Conservation (phyloP, 768 basidiomycete genomes). For the Boletales sp. region DNA sequence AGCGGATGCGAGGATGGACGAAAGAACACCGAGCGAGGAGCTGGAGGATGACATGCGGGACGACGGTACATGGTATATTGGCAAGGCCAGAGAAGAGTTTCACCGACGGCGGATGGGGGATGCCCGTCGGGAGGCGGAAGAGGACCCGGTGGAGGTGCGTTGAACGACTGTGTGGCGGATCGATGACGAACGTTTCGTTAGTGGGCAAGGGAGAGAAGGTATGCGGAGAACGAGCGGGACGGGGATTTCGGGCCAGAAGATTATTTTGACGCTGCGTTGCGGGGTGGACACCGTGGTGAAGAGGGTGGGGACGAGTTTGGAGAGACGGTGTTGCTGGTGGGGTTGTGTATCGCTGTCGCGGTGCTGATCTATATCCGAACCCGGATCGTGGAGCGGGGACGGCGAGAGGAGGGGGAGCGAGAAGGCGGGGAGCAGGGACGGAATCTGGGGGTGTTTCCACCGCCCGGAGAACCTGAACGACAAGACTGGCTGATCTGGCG, state of each 20-base stretch:
- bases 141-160: slow-evolving; percentile 69
- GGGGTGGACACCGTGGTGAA: slow-evolving; percentile 58
- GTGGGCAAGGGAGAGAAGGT: slow-evolving; percentile 78
- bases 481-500: slow-evolving; percentile 63
- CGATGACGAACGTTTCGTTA: slow-evolving; percentile 34
- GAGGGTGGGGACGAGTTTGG: slow-evolving; percentile 66
- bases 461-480: slow-evolving; percentile 59
- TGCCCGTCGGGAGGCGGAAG: slow-evolving; percentile 48
- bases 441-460: slow-evolving; percentile 52
- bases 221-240: slow-evolving; percentile 69
- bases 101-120: slow-evolving; percentile 49
- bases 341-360: slow-evolving; percentile 70
- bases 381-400: slow-evolving; percentile 68
- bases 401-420: slow-evolving; percentile 51
- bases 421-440: slow-evolving; percentile 33
- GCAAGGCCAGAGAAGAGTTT: slow-evolving; percentile 79
- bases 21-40: slow-evolving; percentile 18
- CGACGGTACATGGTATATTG: slow-evolving; percentile 78
- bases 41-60: slow-evolving; percentile 30
- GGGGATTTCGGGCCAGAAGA: slow-evolving; percentile 79
- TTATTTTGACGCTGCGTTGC: slow-evolving; percentile 68
- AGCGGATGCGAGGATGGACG: slow-evolving; percentile 1
- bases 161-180: not conserved
- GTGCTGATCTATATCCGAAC: slow-evolving; percentile 76
- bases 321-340: slow-evolving; percentile 77